These are phyloP conservation scores for Fusarium duplospermum DNA, from an alignment of 2,329 filamentous ascomycete species.

Conservation along the genomic window DNA sequence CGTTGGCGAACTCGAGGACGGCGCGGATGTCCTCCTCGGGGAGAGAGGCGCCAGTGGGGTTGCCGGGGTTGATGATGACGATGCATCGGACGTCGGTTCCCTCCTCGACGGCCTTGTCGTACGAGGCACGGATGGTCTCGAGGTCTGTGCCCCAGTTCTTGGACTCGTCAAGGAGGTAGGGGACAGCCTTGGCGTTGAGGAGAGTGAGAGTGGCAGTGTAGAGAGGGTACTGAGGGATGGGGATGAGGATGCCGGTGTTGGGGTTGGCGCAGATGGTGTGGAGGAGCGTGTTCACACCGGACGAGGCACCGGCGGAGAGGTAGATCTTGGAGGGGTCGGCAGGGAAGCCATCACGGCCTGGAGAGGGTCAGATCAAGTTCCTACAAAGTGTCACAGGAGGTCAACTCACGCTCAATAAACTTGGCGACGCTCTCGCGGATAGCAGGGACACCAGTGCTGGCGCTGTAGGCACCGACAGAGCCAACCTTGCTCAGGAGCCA, in stretches of 20 bases:
- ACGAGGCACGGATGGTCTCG: constrained; percentile 77
- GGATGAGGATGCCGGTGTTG: constrained; percentile 86
- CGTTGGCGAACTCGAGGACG: constrained; percentile 87
- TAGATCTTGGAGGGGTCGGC: constrained; percentile 86
- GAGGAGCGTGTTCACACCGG: constrained; percentile 93
- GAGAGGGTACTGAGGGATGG: constrained; percentile 97
- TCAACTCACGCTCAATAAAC: constrained; percentile 83
- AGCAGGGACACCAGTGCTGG: constrained; percentile 86
- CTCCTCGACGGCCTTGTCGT: constrained; percentile 78
- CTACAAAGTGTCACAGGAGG: not conserved
- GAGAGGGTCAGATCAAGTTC: not conserved
- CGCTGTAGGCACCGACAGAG: constrained; percentile 96
- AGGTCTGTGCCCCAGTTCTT: constrained; percentile 90
- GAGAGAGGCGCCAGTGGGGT: constrained; percentile 92
- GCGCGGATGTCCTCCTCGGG: constrained; percentile 80
- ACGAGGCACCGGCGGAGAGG: constrained; percentile 90
- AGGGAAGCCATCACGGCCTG: constrained; percentile 87
- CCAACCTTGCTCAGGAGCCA: constrained; percentile 84
- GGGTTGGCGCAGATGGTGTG: constrained; percentile 85
- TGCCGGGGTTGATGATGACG: constrained; percentile 98
- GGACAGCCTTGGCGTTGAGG: constrained; percentile 86
- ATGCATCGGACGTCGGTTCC: constrained; percentile 92
- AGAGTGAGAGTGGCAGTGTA: constrained; percentile 94
- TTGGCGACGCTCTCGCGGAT: constrained; percentile 91
- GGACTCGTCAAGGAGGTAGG: constrained; percentile 92